A percentile compares a stretch with the other conserved stretches of the same genome.
Conservation (phyloP, 306 rosid genomes). For the Corylus americana region DNA sequence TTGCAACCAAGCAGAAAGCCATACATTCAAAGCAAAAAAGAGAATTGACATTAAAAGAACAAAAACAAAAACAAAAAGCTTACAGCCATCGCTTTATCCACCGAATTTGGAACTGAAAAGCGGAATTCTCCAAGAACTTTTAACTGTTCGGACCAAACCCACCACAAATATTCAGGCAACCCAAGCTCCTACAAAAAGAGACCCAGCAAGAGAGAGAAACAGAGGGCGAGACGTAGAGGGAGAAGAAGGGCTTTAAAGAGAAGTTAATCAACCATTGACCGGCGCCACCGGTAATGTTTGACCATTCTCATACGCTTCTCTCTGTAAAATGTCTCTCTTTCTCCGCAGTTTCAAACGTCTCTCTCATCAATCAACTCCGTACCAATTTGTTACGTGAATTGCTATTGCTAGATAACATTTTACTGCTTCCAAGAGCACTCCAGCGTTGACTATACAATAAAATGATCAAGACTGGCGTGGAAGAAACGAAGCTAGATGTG, state of each 20-base stretch:
- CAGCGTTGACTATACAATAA: not conserved
- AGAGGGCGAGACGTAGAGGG: not conserved
- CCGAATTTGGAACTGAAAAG: conserved; percentile 36
- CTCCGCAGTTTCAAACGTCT: conserved; percentile 35
- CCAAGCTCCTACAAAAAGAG: conserved; percentile 41
- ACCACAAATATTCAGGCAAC: conserved; percentile 19
- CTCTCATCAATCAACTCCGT: not conserved
- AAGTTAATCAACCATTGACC: conserved; percentile 76
- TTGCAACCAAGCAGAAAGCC: conserved; percentile 23
- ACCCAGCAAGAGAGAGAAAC: conserved; percentile 24
- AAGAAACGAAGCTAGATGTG: not conserved
- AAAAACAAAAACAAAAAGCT: conserved; percentile 20
- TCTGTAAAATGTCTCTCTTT: conserved; percentile 36
- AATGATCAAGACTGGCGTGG: not conserved
- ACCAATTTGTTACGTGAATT: not conserved
- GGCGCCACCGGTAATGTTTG: conserved; percentile 77
- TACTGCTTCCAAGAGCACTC: conserved; percentile 12
- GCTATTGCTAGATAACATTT: not conserved
- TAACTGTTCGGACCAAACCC: conserved; percentile 32
- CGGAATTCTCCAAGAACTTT: conserved; percentile 21
- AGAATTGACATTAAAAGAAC: not conserved
- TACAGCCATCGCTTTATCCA: conserved; percentile 68
- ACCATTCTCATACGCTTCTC: conserved; percentile 44
- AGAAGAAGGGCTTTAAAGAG: conserved; percentile 25
- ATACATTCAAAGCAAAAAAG: conserved; percentile 19